Evolutionary conservation across 345 rosid genomes (phyloP), one percentile per base, ranked within the genome.

Genomic region (Aethionema arabicum): DNA sequence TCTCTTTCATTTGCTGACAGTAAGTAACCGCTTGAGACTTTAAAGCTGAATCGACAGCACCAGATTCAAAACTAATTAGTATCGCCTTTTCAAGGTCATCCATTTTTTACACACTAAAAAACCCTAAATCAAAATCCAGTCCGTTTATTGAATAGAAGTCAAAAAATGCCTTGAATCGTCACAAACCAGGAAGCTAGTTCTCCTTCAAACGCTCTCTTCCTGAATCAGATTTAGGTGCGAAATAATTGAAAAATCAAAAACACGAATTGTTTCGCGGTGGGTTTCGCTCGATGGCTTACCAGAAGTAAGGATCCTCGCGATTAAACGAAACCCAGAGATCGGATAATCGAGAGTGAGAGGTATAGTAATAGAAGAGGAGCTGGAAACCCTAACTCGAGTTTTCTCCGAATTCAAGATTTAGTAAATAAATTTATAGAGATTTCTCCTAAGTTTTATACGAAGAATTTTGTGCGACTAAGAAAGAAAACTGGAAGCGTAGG

Each of bases 41-140:
- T 54, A 93, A 65, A 21, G 55, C 77, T 2, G 85, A 65, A 78
- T 81, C 85, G 13, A 77, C 42, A n/a, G 75, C 45, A n/a, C 86
- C 89, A 15, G 90, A 80, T 67, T 87, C 88, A 51, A 87, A 92
- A 75, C 86, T 84, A 45, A 85, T 73, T 52, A 87, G 48, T 59
- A 92, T 87, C n/a, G 97, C 98, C 67, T 73, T 80, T 37, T 83
- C 98, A 29, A 92, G 77, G 80, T 83, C 90, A 72, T 92, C 98
- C 98, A 92, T 92, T 51, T 33, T 50, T 48, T 35, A 35, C 50
- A 61, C 12, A n/a, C 39, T 27, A 8, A 52, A 47, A 63, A 43
- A 32, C n/a, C 58, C 45, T 16, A 55, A 74, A 74, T 58, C 11
- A 11, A 50, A 70, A 57, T 45, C 53, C 35, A 1, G 54, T 57